Evolutionary conservation across 2,329 filamentous ascomycete species (phyloP), one percentile per base, ranked within the genome.

Genomic region (Curvularia verruculosa): DNA sequence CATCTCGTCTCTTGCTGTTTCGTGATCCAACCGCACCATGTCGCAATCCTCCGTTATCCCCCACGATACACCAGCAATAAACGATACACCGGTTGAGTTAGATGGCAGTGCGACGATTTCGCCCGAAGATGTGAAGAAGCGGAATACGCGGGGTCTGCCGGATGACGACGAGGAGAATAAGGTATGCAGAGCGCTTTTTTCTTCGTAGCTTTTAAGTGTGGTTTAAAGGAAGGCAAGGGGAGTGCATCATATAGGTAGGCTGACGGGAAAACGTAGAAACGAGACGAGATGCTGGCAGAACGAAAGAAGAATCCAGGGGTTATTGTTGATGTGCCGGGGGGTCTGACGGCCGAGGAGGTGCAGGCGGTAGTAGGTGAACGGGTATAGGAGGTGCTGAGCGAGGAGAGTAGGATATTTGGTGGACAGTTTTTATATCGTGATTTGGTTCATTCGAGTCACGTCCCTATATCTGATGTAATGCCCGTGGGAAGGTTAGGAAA

Each of bases 301-400:
- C 69, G 79, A 3, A 73, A 75, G 23, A 71, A 71, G 40, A 78
- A 82, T 56, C 77, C 79, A 0, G 75, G 78, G 21, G 79, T 82
- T 1, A 70, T 82, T 41, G 78, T 80, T 5, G 77, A 82, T 64
- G 67, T 81, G 12, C 79, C 80, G 1, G 62, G 72, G 37, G 75
- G 74, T 12, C 79, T 80, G 24, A 77, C 74, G 1, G 76, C 80
- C 0, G 79, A 80, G 44, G 79, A 81, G 59, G 73, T 81, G 2
- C 76, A 77, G 52, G 73, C 73, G 58, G 71, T 72, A 18, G 34
- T 36, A n/a, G 34, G 64, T 63, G 41, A 65, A 60, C 28, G 64
- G 55, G 41, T 67, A 65, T 21, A 63, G 7, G 46, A 15, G 13
- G 8, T 8, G 12, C n/a, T n/a, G 31, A 10, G 2, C n/a, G 29